Evolutionary conservation across 169 alveolate species (phyloP).

Genomic region (Theileria orientalis): DNA sequence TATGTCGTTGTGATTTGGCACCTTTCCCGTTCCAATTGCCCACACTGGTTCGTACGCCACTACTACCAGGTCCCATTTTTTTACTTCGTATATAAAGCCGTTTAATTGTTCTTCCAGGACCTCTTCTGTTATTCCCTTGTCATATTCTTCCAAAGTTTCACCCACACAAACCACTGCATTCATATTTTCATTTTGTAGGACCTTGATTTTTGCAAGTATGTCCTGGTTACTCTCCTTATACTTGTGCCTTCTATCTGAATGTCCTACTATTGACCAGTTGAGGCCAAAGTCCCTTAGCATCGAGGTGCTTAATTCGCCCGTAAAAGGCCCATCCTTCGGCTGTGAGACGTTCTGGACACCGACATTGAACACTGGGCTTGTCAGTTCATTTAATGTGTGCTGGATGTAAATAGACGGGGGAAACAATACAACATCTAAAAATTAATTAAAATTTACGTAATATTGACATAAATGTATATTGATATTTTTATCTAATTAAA

Average conservation of each 20-base stretch:
- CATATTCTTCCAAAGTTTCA: constrained; percentile 93
- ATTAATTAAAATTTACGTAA: neutral
- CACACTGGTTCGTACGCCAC: constrained; percentile 99
- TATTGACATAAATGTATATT: neutral
- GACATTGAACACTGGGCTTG: constrained; percentile 72
- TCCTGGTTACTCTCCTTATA: constrained; percentile 92
- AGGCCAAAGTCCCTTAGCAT: constrained; percentile 90
- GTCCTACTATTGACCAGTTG: constrained; percentile 95
- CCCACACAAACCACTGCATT: constrained; percentile 95
- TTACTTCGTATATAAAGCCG: constrained; percentile 73
- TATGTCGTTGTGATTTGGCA: constrained; percentile 95
- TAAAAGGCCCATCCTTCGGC: constrained; percentile 95
- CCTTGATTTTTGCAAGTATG: constrained; percentile 91
- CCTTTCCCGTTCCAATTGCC: constrained; percentile 99
- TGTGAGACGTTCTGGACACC: constrained; percentile 92
- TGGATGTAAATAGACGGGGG: constrained; percentile 33
- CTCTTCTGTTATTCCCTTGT: constrained; percentile 89
- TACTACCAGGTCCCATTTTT: constrained; percentile 90
- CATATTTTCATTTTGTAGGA: constrained; percentile 81
- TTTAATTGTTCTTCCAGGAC: constrained; percentile 89
- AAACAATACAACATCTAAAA: constrained; percentile 57
- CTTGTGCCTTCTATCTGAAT: constrained; percentile 95
- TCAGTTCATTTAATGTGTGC: constrained; percentile 16
- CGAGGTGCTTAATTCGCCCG: constrained; percentile 96
- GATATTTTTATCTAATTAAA: no score